Evolutionary conservation across 768 basidiomycete species (phyloP).

Genomic region (Lactarius sanguifluus): DNA sequence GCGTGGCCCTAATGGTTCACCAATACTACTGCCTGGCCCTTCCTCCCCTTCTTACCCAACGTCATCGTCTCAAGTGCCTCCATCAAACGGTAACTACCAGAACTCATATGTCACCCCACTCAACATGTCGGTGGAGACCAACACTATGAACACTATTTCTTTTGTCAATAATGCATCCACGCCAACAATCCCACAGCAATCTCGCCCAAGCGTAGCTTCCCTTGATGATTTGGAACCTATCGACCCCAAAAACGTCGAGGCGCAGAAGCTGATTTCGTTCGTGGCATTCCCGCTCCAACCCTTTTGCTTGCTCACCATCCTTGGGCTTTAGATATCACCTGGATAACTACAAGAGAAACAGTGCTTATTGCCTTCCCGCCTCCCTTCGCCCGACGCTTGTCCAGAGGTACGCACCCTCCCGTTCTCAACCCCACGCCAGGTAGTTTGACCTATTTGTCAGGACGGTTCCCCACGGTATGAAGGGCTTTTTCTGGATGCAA

Average conservation of each 20-base stretch:
- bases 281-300: slow-evolving; percentile 30
- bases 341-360: slow-evolving; percentile 85
- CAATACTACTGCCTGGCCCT: slow-evolving; percentile 52
- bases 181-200: slow-evolving; percentile 37
- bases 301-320: slow-evolving; percentile 15
- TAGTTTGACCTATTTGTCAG: slow-evolving; percentile 34
- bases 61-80: slow-evolving; percentile 26
- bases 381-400: slow-evolving; percentile 87
- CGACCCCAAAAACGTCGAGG: slow-evolving; percentile 75
- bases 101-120: slow-evolving; percentile 56
- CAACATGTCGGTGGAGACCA: slow-evolving; percentile 53
- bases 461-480: slow-evolving; percentile 79
- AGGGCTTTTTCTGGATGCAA: slow-evolving; percentile 3
- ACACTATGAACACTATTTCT: slow-evolving; percentile 50
- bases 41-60: slow-evolving; percentile 38
- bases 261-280: slow-evolving; percentile 79
- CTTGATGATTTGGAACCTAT: slow-evolving; percentile 53
- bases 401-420: slow-evolving; percentile 56
- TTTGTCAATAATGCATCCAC: slow-evolving; percentile 37
- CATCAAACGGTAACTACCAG: slow-evolving; percentile 34
- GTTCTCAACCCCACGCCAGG: not conserved
- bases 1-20: slow-evolving; percentile 45
- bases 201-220: slow-evolving; percentile 32
- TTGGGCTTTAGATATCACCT: slow-evolving; percentile 70
- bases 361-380: slow-evolving; percentile 82